Base-by-base conservation (phyloP, 202 grass and related monocot genomes). In the Zizania palustris region DNA sequence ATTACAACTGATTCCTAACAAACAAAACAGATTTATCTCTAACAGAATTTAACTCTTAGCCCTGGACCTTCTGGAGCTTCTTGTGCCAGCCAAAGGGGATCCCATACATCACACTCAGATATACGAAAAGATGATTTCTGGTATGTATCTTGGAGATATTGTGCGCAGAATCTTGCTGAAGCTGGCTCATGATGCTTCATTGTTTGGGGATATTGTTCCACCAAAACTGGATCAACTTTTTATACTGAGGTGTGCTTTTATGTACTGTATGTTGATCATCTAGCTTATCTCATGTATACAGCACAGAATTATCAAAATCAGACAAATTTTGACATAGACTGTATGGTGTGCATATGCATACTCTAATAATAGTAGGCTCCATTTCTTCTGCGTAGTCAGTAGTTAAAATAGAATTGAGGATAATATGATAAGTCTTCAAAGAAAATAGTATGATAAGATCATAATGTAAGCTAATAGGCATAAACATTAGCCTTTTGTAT, bases 61-160 rank as follows among this genome's bases (percentile, higher is more conserved):
- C n/a, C n/a, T n/a, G n/a, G n/a, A n/a, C n/a, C n/a, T n/a, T n/a
- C n/a, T n/a, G n/a, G n/a, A n/a, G n/a, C n/a, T n/a, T n/a, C n/a
- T n/a, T n/a, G n/a, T n/a, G n/a, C n/a, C n/a, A n/a, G n/a, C n/a
- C n/a, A n/a, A n/a, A n/a, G n/a, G n/a, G n/a, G n/a, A n/a, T n/a
- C n/a, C n/a, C n/a, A n/a, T n/a, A n/a, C n/a, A n/a, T n/a, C n/a
- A n/a, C n/a, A n/a, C n/a, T n/a, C 81, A 99, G 96, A 79, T 99
- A 83, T 99, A 90, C 65, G 89, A 99, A 78, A 99, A 99, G 72
- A 94, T 99, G 88, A 96, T 99, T 80, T 99, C 96, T 51, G 96
- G 96, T 63, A 99, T 99, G 96, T 99, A 99, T 85, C 86, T 99
- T 87, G 96, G 96, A 83, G 96, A 99, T 71, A 36, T 99, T 83